Percentiles rank a stretch among this genome's conserved stretches.
Conservation (phyloP, 441 rosid genomes). For the Populus hybrid region DNA sequence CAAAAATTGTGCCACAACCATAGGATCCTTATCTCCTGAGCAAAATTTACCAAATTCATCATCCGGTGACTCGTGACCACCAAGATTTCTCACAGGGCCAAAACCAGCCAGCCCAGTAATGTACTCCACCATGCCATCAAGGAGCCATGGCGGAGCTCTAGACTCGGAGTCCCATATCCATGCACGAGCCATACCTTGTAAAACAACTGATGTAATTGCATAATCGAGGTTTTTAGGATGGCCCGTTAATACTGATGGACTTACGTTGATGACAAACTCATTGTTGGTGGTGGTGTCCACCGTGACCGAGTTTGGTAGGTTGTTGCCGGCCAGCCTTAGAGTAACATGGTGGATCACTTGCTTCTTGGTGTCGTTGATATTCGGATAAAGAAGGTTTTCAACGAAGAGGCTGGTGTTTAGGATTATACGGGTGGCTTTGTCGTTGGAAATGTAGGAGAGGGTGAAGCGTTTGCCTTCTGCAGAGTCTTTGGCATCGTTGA, state of each 20-base stretch:
- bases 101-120: constrained; percentile 25
- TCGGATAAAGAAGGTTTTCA: constrained; percentile 36
- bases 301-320: neutral
- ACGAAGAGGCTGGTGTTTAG: constrained; percentile 33
- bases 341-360: constrained; percentile 30
- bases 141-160: constrained; percentile 35
- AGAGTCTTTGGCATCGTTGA: constrained; percentile 36
- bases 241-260: constrained; percentile 31
- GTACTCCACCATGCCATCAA: constrained; percentile 45
- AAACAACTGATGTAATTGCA: constrained; percentile 23
- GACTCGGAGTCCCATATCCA: constrained; percentile 47
- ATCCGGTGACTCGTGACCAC: neutral
- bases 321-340: constrained; percentile 23
- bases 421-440: constrained; percentile 41
- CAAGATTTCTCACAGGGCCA: neutral
- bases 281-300: constrained; percentile 22
- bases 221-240: constrained; percentile 6
- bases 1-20: constrained; percentile 31
- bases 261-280: constrained; percentile 35
- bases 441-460: constrained; percentile 47
- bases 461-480: constrained; percentile 34
- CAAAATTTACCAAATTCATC: neutral
- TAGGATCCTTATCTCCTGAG: constrained; percentile 24
- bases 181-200: constrained; percentile 41
- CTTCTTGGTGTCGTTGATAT: constrained; percentile 17